These are phyloP conservation scores for Solidago caesia DNA, from an alignment of 129 eudicot species.

Conservation along the genomic window DNA sequence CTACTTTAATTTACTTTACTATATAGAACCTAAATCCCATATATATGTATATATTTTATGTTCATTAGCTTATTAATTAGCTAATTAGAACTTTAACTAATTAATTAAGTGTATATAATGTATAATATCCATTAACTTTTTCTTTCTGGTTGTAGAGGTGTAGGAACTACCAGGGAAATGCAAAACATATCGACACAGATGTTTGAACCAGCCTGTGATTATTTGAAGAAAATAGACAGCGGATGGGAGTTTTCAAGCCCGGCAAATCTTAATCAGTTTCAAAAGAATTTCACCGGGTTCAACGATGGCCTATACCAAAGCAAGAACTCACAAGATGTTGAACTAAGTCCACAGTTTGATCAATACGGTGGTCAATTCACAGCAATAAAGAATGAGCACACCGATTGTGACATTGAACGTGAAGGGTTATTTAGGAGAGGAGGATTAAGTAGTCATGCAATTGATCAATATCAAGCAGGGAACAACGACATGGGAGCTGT, in stretches of 20 bases:
- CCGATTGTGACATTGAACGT: conserved; percentile 21
- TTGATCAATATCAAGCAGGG: conserved; percentile 34
- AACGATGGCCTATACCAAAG: conserved; percentile 36
- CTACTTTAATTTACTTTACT: conserved; percentile 23
- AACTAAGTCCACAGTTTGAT: conserved; percentile 41
- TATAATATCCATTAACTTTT: conserved; percentile 3
- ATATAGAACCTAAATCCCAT: conserved; percentile 18
- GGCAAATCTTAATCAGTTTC: conserved; percentile 37
- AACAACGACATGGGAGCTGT: conserved; percentile 24
- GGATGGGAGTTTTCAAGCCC: conserved; percentile 50
- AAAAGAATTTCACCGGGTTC: conserved; percentile 37
- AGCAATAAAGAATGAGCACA: conserved; percentile 37
- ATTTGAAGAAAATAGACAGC: conserved; percentile 48
- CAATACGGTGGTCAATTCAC: conserved; percentile 32
- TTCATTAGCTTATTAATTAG: not conserved
- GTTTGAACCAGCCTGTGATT: conserved; percentile 53
- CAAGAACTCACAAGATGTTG: conserved; percentile 40
- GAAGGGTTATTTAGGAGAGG: conserved; percentile 30
- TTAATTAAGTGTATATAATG: not conserved
- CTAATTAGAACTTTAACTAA: not conserved
- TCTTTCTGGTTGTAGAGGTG: conserved; percentile 35
- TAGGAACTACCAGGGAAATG: conserved; percentile 38
- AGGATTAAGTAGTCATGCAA: conserved; percentile 22
- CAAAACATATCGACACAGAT: conserved; percentile 32
- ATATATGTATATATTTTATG: conserved; percentile 7